These are phyloP conservation scores for Tetrahymena elliotti DNA, from an alignment of 73 alveolate species.

Conservation along the genomic window DNA sequence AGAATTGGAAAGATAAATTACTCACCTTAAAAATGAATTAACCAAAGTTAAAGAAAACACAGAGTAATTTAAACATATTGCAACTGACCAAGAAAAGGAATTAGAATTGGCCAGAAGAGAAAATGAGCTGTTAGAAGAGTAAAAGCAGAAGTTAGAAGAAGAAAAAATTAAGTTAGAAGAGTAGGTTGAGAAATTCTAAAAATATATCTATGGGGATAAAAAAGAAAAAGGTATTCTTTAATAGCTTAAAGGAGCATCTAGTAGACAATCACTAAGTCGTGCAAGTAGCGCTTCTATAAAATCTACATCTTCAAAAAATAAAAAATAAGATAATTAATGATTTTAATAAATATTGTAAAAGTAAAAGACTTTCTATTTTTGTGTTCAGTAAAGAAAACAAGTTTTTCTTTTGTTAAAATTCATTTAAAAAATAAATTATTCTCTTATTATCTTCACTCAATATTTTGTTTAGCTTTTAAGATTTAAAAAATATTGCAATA, in stretches of 20 bases:
- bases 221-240: not conserved
- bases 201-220: not conserved
- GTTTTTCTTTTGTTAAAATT: no score
- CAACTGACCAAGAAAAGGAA: not conserved
- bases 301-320: not conserved
- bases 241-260: not conserved
- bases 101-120: not conserved
- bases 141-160: not conserved
- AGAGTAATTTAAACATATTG: not conserved
- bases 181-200: not conserved
- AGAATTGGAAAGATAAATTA: not conserved
- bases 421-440: no score
- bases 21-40: not conserved
- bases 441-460: no score
- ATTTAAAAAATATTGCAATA: no score
- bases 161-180: not conserved
- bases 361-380: not conserved
- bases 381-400: no score
- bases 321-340: not conserved
- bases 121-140: not conserved
- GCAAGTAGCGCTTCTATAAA: not conserved
- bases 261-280: not conserved
- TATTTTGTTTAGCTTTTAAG: no score
- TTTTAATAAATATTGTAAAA: not conserved
- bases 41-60: not conserved